Evolutionary conservation across 345 rosid genomes (phyloP), one percentile per base, ranked within the genome.

Genomic region (Corchorus olitorius): DNA sequence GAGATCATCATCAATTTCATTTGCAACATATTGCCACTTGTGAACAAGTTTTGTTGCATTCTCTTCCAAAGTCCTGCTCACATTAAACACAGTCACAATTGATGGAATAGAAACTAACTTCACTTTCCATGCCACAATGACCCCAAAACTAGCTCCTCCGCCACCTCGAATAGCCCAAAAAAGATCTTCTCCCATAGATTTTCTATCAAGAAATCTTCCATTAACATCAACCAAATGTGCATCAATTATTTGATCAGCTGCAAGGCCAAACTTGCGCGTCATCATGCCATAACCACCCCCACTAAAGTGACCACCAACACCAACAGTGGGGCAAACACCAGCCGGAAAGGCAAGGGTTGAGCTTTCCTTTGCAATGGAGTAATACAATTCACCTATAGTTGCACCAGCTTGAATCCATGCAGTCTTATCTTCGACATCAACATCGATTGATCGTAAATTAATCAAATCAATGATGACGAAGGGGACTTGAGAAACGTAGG

Each of bases 341-440:
- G 84, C 92, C 0, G 92, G 86, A 73, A 85, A 88, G n/a, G 80
- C 89, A 60, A 77, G 88, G 60, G 71, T 75, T 34, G 17, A 33
- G 16, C 86, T 85, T 83, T 79, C 75, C 73, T 73, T 71, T 0
- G 85, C 89, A 27, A 88, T 83, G 8, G 39, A 49, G 9, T 80
- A 85, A 72, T 84, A 86, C 55, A 88, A 75, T 70, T 88, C 89
- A 0, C 92, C 89, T 1, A 83, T 55, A 2, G 86, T 88, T 1
- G 88, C 88, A 4, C 92, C 89, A 3, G 84, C 67, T 59, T 86
- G 80, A 70, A 85, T 81, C 87, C 87, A 85, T 1, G 88, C 89
- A 4, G 75, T 74, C 17, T 74, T 78, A 0, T 74, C 74, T n/a
- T 73, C 69, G 0, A 78, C 19, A 22, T 83, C 54, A 64, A 86